These are phyloP conservation scores for Aureobasidium subglaciale DNA, from an alignment of 2,329 filamentous ascomycete genomes.

Conservation along the genomic window DNA sequence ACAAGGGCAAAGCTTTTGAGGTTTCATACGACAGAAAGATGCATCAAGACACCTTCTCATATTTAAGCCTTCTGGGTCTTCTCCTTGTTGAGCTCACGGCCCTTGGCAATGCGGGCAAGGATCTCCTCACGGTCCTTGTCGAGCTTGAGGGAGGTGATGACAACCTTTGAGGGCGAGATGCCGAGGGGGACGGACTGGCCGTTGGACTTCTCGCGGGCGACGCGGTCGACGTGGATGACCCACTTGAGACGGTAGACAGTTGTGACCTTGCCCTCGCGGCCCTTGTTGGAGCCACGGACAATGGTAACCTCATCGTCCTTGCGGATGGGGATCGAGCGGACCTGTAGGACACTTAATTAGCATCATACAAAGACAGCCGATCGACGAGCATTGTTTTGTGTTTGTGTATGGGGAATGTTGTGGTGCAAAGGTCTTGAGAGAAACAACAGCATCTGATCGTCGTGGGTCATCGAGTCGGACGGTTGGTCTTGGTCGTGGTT, in stretches of 20 bases:
- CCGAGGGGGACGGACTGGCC: conserved; percentile 92
- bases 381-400: conserved; percentile 9
- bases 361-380: conserved; percentile 12
- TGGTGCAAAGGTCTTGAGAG: not conserved
- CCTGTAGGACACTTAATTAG: conserved; percentile 43
- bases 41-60: not conserved
- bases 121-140: conserved; percentile 91
- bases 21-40: not conserved
- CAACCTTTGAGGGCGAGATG: conserved; percentile 92
- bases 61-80: conserved; percentile 43
- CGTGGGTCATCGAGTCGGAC: not conserved
- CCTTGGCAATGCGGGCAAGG: conserved; percentile 74
- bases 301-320: conserved; percentile 81
- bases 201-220: conserved; percentile 94
- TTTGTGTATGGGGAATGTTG: not conserved
- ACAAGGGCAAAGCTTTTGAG: conserved; percentile 8
- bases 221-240: conserved; percentile 92
- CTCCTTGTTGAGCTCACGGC: conserved; percentile 60
- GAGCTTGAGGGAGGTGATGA: conserved; percentile 98
- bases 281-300: conserved; percentile 90
- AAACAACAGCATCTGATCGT: conserved; percentile 4
- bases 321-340: conserved; percentile 92
- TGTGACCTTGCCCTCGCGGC: conserved; percentile 95
- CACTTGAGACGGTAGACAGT: conserved; percentile 98
- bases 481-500: not conserved